phyloP scores from a whole-genome alignment of 257 asterid species.

The Solanum sejunctum region DNA sequence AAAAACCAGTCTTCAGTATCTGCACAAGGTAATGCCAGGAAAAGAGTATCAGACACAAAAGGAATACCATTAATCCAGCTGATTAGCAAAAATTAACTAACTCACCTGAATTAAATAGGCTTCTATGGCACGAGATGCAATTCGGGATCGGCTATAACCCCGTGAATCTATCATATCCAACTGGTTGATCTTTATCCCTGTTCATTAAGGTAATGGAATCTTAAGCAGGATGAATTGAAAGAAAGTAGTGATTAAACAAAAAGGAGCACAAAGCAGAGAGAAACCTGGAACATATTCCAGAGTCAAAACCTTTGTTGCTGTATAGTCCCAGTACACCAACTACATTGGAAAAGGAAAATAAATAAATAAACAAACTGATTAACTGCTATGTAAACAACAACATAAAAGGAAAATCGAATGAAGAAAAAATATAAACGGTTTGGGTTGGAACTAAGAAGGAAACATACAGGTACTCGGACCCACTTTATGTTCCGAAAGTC shows the following conservation, averaged over 20 bases:
- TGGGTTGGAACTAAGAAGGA: constrained; percentile 1
- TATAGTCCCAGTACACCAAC: constrained; percentile 93
- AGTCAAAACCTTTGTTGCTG: constrained; percentile 76
- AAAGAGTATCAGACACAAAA: neutral
- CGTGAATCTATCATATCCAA: constrained; percentile 52
- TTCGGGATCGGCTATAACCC: constrained; percentile 60
- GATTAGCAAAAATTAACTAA: neutral
- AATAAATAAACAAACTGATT: neutral
- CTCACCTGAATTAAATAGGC: constrained; percentile 89
- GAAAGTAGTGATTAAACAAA: neutral
- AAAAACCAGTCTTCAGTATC: constrained; percentile 94
- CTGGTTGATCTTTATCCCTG: constrained; percentile 82
- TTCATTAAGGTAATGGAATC: neutral
- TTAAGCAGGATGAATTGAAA: neutral
- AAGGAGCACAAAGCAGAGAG: neutral
- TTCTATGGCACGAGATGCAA: constrained; percentile 86
- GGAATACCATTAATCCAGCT: neutral
- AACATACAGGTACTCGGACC: constrained; percentile 98
- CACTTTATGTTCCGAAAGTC: constrained; percentile 94
- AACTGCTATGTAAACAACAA: neutral
- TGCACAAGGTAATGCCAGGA: constrained; percentile 16
- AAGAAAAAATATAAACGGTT: neutral
- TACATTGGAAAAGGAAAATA: constrained; percentile 16
- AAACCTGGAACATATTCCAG: constrained; percentile 93
- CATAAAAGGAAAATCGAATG: neutral